Evolutionary conservation across 2,329 filamentous ascomycete genomes (phyloP).

Genomic region (Clonostachys chloroleuca): DNA sequence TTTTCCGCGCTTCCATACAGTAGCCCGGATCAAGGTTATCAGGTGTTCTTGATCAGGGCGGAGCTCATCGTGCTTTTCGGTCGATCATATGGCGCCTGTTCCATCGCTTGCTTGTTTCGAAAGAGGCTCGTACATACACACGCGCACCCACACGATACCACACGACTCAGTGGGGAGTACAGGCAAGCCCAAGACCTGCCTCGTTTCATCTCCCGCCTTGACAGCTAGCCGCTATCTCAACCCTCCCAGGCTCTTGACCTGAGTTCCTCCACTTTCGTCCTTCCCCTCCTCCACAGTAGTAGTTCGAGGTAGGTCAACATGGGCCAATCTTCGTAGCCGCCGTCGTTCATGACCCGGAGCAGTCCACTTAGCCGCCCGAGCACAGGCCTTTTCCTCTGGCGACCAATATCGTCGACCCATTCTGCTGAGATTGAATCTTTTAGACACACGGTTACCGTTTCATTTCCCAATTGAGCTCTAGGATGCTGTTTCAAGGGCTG

Average conservation of each 20-base stretch:
- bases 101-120: too few relatives aligned
- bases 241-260: not conserved
- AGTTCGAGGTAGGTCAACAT: too few relatives aligned
- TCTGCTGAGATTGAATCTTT: conserved; percentile 30
- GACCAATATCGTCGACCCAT: conserved; percentile 48
- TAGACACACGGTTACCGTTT: conserved; percentile 49
- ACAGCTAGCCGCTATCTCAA: not conserved
- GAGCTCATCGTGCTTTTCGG: too few relatives aligned
- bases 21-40: too few relatives aligned
- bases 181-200: too few relatives aligned
- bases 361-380: conserved; percentile 33
- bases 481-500: conserved; percentile 13
- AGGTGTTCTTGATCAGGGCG: too few relatives aligned
- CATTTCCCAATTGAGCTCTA: conserved; percentile 27
- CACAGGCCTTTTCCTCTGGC: conserved; percentile 40
- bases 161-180: too few relatives aligned
- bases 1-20: not conserved
- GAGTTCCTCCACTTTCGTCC: not conserved
- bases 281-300: not conserved
- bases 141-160: too few relatives aligned
- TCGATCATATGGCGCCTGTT: too few relatives aligned
- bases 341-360: too few relatives aligned
- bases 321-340: too few relatives aligned
- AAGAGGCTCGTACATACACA: too few relatives aligned
- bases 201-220: not conserved